phyloP scores from a whole-genome alignment of 2,329 filamentous ascomycete species.

The Sarocladium kiliense region DNA sequence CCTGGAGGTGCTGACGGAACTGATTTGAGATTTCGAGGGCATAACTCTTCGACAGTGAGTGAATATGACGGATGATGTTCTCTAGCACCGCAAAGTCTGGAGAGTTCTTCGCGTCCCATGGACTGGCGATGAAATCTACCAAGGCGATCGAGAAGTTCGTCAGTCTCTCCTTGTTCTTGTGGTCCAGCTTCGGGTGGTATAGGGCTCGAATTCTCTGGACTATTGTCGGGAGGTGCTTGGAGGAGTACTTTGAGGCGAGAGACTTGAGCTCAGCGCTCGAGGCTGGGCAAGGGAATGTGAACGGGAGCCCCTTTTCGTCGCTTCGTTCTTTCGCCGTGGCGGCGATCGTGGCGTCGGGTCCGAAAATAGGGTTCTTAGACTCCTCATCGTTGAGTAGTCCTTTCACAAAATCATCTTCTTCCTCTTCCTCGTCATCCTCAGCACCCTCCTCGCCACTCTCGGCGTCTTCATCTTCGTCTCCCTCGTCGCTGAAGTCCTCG shows the following conservation, averaged over 20 bases:
- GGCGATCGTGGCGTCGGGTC: slow-evolving; percentile 37
- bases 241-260: slow-evolving; percentile 55
- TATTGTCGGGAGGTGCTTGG: slow-evolving; percentile 66
- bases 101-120: slow-evolving; percentile 26
- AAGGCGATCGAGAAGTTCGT: slow-evolving; percentile 60
- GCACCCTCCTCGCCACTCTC: slow-evolving; percentile 36
- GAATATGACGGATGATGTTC: slow-evolving; percentile 78
- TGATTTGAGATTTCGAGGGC: slow-evolving; percentile 70
- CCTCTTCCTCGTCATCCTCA: slow-evolving; percentile 29
- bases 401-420: slow-evolving; percentile 68
- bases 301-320: slow-evolving; percentile 61
- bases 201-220: slow-evolving; percentile 86
- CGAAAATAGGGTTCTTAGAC: slow-evolving; percentile 47
- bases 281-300: slow-evolving; percentile 80
- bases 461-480: slow-evolving; percentile 43
- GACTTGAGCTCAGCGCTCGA: slow-evolving; percentile 69
- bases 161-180: slow-evolving; percentile 80
- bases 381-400: slow-evolving; percentile 59
- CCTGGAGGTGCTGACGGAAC: slow-evolving; percentile 68
- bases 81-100: slow-evolving; percentile 68
- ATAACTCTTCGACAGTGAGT: slow-evolving; percentile 85
- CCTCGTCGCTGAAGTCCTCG: slow-evolving; percentile 45
- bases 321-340: slow-evolving; percentile 27
- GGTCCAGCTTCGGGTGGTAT: slow-evolving; percentile 83
- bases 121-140: slow-evolving; percentile 55